Evolutionary conservation across 2,329 filamentous ascomycete genomes (phyloP), one percentile per base, ranked within the genome.

Genomic region (Neofusicoccum laricinum): DNA sequence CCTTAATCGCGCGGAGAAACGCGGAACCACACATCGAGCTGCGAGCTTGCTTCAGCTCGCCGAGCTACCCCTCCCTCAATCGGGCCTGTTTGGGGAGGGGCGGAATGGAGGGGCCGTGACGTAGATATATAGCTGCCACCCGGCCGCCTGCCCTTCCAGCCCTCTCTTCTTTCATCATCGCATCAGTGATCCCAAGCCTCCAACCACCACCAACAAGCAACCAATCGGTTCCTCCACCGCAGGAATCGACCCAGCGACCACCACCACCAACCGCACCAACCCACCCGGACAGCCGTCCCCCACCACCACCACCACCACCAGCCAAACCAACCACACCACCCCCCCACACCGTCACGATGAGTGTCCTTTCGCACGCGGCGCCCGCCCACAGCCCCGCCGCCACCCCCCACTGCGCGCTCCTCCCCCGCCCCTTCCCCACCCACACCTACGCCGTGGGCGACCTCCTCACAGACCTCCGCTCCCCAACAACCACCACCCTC

Each of bases 271-370:
- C 34, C 25, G 4, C 4, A 30, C 25, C 25, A 30, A 7, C 25
- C 25, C 58, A 61, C 19, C 46, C 15, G 48, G 50, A 46, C 49
- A 45, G 7, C n/a, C 5, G 49, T 55, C 38, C 49, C 34, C 38
- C 38, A 55, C 40, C 25, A 45, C 40, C 61, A 30, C 30, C 36
- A 40, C 19, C 25, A 25, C 36, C 19, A 12, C 36, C 36, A 15
- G 14, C 46, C 32, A 21, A 55, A 40, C 45, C 34, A 30, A 34
- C 34, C 43, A 17, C 40, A 51, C 49, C 50, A 64, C n/a, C n/a
- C n/a, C n/a, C n/a, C n/a, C 25, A 64, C 34, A 61, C 50, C 62
- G 62, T 14, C 62, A 64, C 58, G 32, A 64, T 64, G 62, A 64
- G 62, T 64, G 62, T 53, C 41, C 38, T 64, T n/a, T 15, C 62